These are phyloP conservation scores for Chlorophyllum brunneum DNA, from an alignment of 768 basidiomycete species.

Conservation along the genomic window DNA sequence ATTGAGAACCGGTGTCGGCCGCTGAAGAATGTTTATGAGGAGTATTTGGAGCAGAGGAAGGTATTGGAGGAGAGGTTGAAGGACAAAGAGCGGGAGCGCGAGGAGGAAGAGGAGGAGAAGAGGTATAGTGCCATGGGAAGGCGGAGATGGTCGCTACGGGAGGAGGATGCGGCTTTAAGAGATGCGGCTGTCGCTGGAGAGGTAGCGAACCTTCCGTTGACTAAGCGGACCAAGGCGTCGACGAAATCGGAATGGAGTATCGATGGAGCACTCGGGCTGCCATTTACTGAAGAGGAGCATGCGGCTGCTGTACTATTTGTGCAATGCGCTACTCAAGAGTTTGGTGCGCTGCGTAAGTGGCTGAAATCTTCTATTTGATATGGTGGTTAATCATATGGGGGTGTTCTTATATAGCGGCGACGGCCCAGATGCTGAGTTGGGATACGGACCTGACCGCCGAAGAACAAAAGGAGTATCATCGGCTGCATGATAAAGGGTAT, in stretches of 20 bases:
- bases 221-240: constrained; percentile 5
- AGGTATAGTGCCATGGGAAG: constrained; percentile 9
- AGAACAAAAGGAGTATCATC: constrained; percentile 13
- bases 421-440: constrained; percentile 13
- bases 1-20: constrained; percentile 10
- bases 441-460: constrained; percentile 11
- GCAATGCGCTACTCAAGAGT: constrained; percentile 12
- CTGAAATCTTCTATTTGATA: neutral
- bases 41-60: constrained; percentile 11
- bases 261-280: constrained; percentile 7
- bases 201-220: neutral
- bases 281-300: constrained; percentile 13
- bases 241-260: constrained; percentile 8
- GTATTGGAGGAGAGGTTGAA: constrained; percentile 9
- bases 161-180: constrained; percentile 3
- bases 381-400: neutral
- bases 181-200: neutral
- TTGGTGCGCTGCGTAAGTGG: constrained; percentile 11
- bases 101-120: constrained; percentile 12
- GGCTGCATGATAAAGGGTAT: constrained; percentile 11
- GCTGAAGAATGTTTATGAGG: constrained; percentile 11
- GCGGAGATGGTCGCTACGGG: constrained; percentile 8
- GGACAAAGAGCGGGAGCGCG: constrained; percentile 6
- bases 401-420: neutral
- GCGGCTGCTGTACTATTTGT: constrained; percentile 12